Conservation (phyloP, 148 eudicot species). For the Nepenthes gracilis region DNA sequence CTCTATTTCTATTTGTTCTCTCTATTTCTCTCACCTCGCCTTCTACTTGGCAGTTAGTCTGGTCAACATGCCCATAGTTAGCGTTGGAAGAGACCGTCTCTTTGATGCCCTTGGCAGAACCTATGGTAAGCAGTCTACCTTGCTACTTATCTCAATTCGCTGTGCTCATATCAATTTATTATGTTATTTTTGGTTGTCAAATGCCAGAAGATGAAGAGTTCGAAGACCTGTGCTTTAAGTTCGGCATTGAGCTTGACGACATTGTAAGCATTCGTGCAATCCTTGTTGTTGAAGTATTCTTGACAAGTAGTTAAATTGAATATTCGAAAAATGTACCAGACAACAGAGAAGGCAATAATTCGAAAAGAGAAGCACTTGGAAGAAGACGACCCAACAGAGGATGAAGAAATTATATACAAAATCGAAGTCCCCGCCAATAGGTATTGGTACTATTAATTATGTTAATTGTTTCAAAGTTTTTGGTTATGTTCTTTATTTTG, state of each 20-base stretch:
- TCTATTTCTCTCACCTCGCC: too few relatives aligned
- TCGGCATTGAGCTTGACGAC: conserved; percentile 97
- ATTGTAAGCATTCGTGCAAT: conserved; percentile 33
- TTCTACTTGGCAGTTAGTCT: too few relatives aligned
- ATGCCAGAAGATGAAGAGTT: conserved; percentile 50
- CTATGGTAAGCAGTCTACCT: conserved; percentile 21
- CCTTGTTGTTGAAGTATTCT: neutral
- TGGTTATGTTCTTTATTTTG: neutral
- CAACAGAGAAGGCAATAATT: conserved; percentile 85
- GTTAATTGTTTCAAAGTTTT: neutral
- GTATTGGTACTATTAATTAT: conserved; percentile 16
- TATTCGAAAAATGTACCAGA: conserved; percentile 23
- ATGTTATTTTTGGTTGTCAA: neutral
- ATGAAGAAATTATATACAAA: conserved; percentile 85
- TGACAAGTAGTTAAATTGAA: neutral
- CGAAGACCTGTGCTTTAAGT: conserved; percentile 74
- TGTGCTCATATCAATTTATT: neutral
- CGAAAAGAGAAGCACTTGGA: conserved; percentile 82
- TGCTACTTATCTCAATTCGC: neutral
- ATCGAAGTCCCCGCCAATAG: conserved; percentile 93
- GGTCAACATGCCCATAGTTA: conserved; percentile 61
- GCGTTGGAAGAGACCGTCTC: conserved; percentile 74
- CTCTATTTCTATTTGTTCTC: too few relatives aligned
- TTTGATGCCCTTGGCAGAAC: conserved; percentile 40
- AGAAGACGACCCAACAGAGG: conserved; percentile 42